Percentiles rank a stretch among this genome's conserved stretches.
phyloP scores from a whole-genome alignment of 495 filamentous ascomycete genomes.

The Penicillium soppii region DNA sequence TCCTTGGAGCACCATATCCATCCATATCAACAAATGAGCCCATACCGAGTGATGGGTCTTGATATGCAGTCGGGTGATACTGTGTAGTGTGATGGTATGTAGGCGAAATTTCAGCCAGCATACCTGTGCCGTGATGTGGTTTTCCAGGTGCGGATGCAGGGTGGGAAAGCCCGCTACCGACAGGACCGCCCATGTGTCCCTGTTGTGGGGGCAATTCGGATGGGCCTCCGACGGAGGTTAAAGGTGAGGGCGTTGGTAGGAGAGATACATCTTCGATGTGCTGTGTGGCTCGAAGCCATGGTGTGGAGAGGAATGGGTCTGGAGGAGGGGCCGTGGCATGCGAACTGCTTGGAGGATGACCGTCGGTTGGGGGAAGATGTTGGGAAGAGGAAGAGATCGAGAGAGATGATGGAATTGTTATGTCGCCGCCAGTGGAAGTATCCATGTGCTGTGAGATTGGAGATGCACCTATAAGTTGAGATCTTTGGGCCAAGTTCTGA shows the following conservation, averaged over 20 bases:
- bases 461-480: slow-evolving; percentile 3
- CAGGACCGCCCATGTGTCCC: slow-evolving; percentile 18
- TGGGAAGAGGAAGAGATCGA: slow-evolving; percentile 8
- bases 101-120: slow-evolving; percentile 27
- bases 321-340: slow-evolving; percentile 1
- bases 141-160: slow-evolving; percentile 24
- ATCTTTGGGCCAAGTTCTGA: slow-evolving; percentile 1
- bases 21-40: slow-evolving; percentile 35
- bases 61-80: slow-evolving; percentile 29
- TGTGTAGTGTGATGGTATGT: slow-evolving; percentile 26
- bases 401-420: slow-evolving; percentile 1
- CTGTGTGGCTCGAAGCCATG: slow-evolving; percentile 33
- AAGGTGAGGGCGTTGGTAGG: slow-evolving; percentile 33
- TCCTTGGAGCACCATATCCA: slow-evolving; percentile 29
- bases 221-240: slow-evolving; percentile 26
- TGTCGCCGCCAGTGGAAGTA: slow-evolving; percentile 6
- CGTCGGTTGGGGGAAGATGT: slow-evolving; percentile 7
- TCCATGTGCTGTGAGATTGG: slow-evolving; percentile 13
- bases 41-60: slow-evolving; percentile 30
- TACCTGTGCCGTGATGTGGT: slow-evolving; percentile 18
- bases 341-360: slow-evolving; percentile 3
- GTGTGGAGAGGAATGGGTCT: slow-evolving; percentile 27
- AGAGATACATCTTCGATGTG: slow-evolving; percentile 32
- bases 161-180: slow-evolving; percentile 14
- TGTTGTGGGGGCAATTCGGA: slow-evolving; percentile 22